Conservation (phyloP, 2,329 filamentous ascomycete species). For the Fusarium staphyleae region DNA sequence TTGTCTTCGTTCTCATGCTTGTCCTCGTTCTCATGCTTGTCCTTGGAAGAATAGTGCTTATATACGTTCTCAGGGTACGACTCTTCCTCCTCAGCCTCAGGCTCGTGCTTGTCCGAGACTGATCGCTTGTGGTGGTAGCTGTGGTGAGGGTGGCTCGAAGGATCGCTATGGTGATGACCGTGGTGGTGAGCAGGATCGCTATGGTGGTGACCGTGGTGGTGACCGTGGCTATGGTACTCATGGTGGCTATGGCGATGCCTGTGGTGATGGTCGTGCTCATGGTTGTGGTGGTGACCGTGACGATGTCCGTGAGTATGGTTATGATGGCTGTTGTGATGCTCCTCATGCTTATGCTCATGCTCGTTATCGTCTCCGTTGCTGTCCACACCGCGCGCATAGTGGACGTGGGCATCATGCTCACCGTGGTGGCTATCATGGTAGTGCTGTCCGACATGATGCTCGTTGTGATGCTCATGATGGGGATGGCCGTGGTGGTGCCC, state of each 20-base stretch:
- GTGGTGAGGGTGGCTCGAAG: not conserved
- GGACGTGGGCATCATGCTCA: no score
- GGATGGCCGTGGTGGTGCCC: no score
- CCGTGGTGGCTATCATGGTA: no score
- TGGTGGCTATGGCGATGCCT: conserved; percentile 15
- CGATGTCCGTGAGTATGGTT: conserved; percentile 5
- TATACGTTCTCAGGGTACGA: not conserved
- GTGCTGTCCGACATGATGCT: no score
- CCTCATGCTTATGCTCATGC: no score
- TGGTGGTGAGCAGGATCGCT: conserved; percentile 12
- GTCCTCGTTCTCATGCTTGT: not conserved
- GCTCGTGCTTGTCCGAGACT: not conserved
- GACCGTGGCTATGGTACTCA: conserved; percentile 8
- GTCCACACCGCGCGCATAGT: no score
- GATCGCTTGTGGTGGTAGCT: conserved; percentile 16
- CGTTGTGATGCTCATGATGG: no score
- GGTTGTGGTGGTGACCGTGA: not conserved
- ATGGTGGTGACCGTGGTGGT: conserved; percentile 6
- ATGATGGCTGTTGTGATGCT: not conserved
- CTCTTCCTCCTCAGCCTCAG: not conserved
- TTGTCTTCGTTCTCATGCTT: not conserved
- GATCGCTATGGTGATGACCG: conserved; percentile 4
- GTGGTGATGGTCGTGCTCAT: conserved; percentile 8
- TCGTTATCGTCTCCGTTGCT: no score
- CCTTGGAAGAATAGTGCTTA: not conserved